Base-by-base conservation (phyloP, 2,329 filamentous ascomycete genomes). In the Pseudogymnoascus sp. region DNA sequence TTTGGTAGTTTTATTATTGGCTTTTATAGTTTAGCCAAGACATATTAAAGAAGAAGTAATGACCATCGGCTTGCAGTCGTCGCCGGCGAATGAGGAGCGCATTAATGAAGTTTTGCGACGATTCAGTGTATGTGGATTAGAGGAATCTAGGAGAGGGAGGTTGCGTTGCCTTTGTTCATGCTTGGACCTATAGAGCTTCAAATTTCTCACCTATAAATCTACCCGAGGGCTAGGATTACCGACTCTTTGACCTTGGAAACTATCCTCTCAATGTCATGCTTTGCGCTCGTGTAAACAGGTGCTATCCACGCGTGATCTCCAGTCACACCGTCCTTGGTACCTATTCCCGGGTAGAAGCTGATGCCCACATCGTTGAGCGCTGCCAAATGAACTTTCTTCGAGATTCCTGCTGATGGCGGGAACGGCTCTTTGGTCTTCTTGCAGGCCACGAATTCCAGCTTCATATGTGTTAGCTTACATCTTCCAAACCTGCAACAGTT, bases 301-400 rank as follows among this genome's bases (percentile, higher is more conserved):
- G 83, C 79, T 20, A 88, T 67, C 35, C 88, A 75, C 47, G 87
- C 74, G 70, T 86, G 83, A 67, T 88, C 86, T 3, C 86, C 86
- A 5, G 68, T 71, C 14, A 71, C 69, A 8, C 84, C 84, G 67
- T 85, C 70, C 3, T 76, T 80, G 6, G 79, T 81, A 6, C 86
- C 85, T 5, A 75, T 76, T 5, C 82, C 82, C 12, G 79, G 78
- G 67, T 87, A 88, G 16, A 87, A 68, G 3, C 79, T 79, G 65
- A 88, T 81, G 60, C 76, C 77, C 66, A 81, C 77, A 16, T 69
- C 63, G 2, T 68, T 69, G 60, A 73, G 65, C 6, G 69, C 73
- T 9, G 76, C 76, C 57, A 82, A 77, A 64, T 81, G 79, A 2
- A 87, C 71, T 6, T 71, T 73, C 66, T 74, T 77, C 1, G 80